A percentile compares a stretch with the other conserved stretches of the same genome.
phyloP scores from a whole-genome alignment of 192 early-diverging fungal species.

The Chytriomyces hyalinus region DNA sequence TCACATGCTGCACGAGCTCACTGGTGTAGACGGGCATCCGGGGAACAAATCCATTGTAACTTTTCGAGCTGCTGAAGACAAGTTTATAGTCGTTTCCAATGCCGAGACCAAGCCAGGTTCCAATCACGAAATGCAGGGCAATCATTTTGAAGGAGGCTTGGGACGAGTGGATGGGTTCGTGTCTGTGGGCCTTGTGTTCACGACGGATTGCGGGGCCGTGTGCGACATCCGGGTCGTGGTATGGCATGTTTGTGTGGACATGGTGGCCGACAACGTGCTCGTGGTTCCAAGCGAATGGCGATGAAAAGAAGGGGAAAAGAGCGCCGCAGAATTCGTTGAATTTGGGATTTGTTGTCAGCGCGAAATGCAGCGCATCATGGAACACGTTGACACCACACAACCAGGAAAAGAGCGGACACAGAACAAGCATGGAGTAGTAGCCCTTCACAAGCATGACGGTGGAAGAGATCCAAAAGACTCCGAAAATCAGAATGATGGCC shows the following conservation, averaged over 20 bases:
- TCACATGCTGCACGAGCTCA: background rate
- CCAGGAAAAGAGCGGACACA: background rate
- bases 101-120: slow-evolving; percentile 24
- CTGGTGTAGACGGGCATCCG: background rate
- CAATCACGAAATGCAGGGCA: slow-evolving; percentile 9
- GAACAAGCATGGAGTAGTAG: slow-evolving; percentile 16
- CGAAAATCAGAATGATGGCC: background rate
- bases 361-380: slow-evolving; percentile 24
- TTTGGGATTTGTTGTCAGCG: background rate
- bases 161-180: background rate
- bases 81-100: slow-evolving; percentile 14
- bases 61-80: background rate
- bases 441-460: background rate
- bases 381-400: slow-evolving; percentile 20
- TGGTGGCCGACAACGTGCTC: slow-evolving; percentile 27
- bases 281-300: slow-evolving; percentile 17
- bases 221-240: slow-evolving; percentile 21
- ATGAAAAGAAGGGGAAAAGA: slow-evolving; percentile 20
- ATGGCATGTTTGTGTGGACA: slow-evolving; percentile 20
- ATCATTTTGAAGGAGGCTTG: background rate
- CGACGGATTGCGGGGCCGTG: slow-evolving; percentile 20
- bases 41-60: slow-evolving; percentile 14
- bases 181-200: slow-evolving; percentile 12
- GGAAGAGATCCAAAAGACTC: background rate
- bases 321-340: slow-evolving; percentile 7